Conservation (phyloP, 1,284 basidiomycete genomes). For the Singerocomus rubriflavus region DNA sequence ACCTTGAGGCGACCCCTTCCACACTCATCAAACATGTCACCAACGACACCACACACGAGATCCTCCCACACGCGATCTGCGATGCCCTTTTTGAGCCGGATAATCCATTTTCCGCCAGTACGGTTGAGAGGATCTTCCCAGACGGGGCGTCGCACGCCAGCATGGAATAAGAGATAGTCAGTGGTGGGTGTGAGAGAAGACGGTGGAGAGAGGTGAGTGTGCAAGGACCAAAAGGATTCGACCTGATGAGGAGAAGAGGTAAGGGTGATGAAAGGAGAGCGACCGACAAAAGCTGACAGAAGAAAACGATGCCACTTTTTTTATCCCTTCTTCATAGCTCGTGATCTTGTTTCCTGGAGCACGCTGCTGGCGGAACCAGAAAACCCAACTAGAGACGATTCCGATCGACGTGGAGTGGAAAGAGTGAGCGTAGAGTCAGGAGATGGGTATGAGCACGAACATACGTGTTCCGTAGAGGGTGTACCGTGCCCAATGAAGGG, state of each 20-base stretch:
- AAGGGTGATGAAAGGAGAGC: background rate
- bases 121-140: constrained; percentile 90
- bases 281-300: constrained; percentile 50
- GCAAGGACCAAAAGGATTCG: constrained; percentile 82
- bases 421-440: constrained; percentile 15
- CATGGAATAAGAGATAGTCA: constrained; percentile 83
- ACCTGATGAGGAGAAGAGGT: constrained; percentile 42
- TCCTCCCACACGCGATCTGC: constrained; percentile 83
- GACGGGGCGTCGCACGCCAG: constrained; percentile 75
- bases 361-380: constrained; percentile 84
- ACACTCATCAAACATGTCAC: constrained; percentile 74
- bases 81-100: constrained; percentile 79
- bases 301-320: constrained; percentile 74
- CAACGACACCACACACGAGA: constrained; percentile 72
- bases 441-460: constrained; percentile 40
- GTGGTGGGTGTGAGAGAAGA: constrained; percentile 74
- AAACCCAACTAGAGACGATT: constrained; percentile 62
- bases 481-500: constrained; percentile 39
- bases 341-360: constrained; percentile 76
- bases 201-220: constrained; percentile 76
- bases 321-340: constrained; percentile 85
- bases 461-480: constrained; percentile 82
- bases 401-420: background rate
- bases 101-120: constrained; percentile 89
- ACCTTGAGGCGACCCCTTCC: constrained; percentile 29